Conservation (phyloP, 768 basidiomycete genomes). For the Lepiota subincarnata region DNA sequence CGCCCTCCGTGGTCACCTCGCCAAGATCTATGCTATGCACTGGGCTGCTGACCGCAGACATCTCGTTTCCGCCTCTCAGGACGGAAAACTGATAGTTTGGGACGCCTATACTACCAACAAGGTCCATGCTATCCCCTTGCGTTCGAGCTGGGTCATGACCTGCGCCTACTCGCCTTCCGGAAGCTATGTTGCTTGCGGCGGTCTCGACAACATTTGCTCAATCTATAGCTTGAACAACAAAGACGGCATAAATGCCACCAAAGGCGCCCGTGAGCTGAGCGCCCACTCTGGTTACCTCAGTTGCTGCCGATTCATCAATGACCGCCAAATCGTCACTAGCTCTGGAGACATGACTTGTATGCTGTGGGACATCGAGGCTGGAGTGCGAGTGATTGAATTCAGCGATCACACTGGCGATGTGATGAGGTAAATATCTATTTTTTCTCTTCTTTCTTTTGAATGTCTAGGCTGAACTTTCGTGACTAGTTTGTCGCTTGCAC, state of each 20-base stretch:
- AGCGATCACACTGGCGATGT: slow-evolving; percentile 99
- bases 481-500: slow-evolving; percentile 84
- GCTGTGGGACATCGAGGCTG: slow-evolving; percentile 99
- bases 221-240: slow-evolving; percentile 93
- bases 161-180: slow-evolving; percentile 98
- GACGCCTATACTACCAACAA: slow-evolving; percentile 99
- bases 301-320: slow-evolving; percentile 98
- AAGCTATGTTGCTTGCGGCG: slow-evolving; percentile 97
- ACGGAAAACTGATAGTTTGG: slow-evolving; percentile 99
- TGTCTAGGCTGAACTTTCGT: slow-evolving; percentile 11
- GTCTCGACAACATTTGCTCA: slow-evolving; percentile 98
- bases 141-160: slow-evolving; percentile 99
- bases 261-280: slow-evolving; percentile 91
- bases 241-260: slow-evolving; percentile 72
- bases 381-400: slow-evolving; percentile 96
- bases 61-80: slow-evolving; percentile 98
- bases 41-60: slow-evolving; percentile 98
- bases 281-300: slow-evolving; percentile 97
- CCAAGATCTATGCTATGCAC: slow-evolving; percentile 99
- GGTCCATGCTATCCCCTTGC: slow-evolving; percentile 96
- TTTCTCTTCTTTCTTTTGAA: slow-evolving; percentile 8
- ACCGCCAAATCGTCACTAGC: slow-evolving; percentile 96
- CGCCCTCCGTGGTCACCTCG: slow-evolving; percentile 93
- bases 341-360: slow-evolving; percentile 99
- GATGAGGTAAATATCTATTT: slow-evolving; percentile 75